Base-by-base conservation (phyloP, 352 stramenopile genomes). In the Phytophthora pistaciae region DNA sequence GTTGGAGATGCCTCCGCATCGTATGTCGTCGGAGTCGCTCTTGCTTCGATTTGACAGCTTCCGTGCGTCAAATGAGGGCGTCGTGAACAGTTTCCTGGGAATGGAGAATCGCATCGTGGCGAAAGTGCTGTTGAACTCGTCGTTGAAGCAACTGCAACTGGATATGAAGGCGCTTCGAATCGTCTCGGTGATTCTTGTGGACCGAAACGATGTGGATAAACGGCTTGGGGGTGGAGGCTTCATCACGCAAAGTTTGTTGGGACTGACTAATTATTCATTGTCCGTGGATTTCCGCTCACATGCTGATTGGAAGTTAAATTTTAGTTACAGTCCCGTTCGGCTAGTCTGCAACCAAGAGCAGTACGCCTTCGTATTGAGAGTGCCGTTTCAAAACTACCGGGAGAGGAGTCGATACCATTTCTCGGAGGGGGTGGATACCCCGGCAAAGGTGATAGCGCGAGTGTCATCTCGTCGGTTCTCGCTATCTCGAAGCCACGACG, bases 41-140 rank as follows among this genome's bases (percentile, higher is more conserved):
- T 71, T 95, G 36, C 63, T 95, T 57, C 85, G 84, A 9, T 90
- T 91, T 48, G 85, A 95, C 55, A 80, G 63, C 5, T 93, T 93
- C 18, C 73, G 72, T 11, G 56, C 89, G 38, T 90, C 72, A 1
- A 96, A 96, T 62, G 85, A 93, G 68, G 75, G 80, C 33, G 60
- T 94, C 3, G 59, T 88, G 5, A 80, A 82, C 18, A 90, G 77
- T 36, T 91, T 93, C 54, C 54, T 79, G 10, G 77, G 80, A 3
- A 90, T 95, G 79, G 78, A 84, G 27, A 93, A 95, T 64, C 85
- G 80, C 3, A 88, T 93, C 20, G 84, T 95, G 48, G 87, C 83
- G 7, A 95, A 96, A 57, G 87, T 96, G 58, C 65, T 96, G n/a
- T 68, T 95, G 29, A 96, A 96, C 60, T 89, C 88, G 10, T 94